These are phyloP conservation scores for Hanseniaspora guilliermondii DNA, from an alignment of 805 yeast genomes.

Conservation along the genomic window DNA sequence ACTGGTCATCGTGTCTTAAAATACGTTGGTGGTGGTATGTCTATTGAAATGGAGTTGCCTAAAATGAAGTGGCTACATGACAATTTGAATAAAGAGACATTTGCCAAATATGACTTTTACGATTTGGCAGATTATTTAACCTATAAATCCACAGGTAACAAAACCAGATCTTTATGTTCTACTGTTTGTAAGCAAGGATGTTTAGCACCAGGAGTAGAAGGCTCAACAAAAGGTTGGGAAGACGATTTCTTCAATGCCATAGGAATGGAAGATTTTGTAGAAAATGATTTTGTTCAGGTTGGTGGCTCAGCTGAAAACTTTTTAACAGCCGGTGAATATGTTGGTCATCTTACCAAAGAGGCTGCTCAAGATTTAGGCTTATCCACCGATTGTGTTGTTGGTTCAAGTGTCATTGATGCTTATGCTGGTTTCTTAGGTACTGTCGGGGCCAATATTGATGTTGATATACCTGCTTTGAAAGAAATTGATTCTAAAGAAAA, in stretches of 20 bases:
- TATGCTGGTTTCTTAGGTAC: slow-evolving; percentile 99
- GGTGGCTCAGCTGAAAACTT: slow-evolving; percentile 56
- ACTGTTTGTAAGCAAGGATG: slow-evolving; percentile 93
- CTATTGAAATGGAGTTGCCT: slow-evolving; percentile 96
- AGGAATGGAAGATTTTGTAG: slow-evolving; percentile 65
- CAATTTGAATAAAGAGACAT: slow-evolving; percentile 52
- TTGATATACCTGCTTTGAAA: slow-evolving; percentile 37
- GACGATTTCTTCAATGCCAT: slow-evolving; percentile 55
- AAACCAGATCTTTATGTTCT: slow-evolving; percentile 79
- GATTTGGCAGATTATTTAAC: slow-evolving; percentile 88
- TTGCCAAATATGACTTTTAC: slow-evolving; percentile 61
- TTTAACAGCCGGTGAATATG: slow-evolving; percentile 78
- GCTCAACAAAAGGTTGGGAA: slow-evolving; percentile 81
- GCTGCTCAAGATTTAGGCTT: slow-evolving; percentile 80
- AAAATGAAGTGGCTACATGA: slow-evolving; percentile 93
- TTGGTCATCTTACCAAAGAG: slow-evolving; percentile 53
- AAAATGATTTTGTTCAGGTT: slow-evolving; percentile 59
- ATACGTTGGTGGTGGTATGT: slow-evolving; percentile 95
- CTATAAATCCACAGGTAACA: slow-evolving; percentile 77
- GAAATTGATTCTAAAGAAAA: slow-evolving; percentile 35
- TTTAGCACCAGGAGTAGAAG: slow-evolving; percentile 85
- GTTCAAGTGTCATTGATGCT: slow-evolving; percentile 94
- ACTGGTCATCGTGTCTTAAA: slow-evolving; percentile 68
- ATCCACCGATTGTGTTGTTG: slow-evolving; percentile 68
- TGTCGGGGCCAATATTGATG: slow-evolving; percentile 76